Base-by-base conservation (phyloP, 148 eudicot genomes). In the Diospyros kaki region DNA sequence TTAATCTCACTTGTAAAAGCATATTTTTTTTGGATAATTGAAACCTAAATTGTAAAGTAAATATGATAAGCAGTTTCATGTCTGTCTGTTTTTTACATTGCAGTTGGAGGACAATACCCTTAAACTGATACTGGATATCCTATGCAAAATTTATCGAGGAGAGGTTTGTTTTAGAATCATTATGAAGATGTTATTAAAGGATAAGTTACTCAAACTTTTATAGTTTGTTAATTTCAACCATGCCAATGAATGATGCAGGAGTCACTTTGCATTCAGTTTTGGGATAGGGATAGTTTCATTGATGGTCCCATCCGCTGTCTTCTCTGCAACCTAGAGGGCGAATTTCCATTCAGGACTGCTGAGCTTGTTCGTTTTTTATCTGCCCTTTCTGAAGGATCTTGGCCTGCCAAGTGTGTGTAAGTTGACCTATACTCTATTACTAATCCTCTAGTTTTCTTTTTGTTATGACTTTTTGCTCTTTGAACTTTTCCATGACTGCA, bases 321-420 rank as follows among this genome's bases (percentile, higher is more conserved):
- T 80, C 96, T 95, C 48, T 91, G 81, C 79, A 92, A 81, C 83
- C 74, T 95, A 75, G 97, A 95, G 86, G 85, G 87, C 73, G 99
- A 92, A 79, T 95, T 95, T 75, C 99, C 99, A 48, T 88, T 75
- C 77, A 86, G 91, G 81, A 89, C 81, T 66, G 63, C 80, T 42
- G 96, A 92, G 76, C 81, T 95, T 81, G 76, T 88, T 63, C 82
- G 79, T 45, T 80, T 92, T 75, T 78, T 92, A 70, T 86, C 99
- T 45, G 93, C 99, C 73, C 90, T 95, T 62, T 84, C 85, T 76
- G 97, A 90, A 81, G 99, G 99, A 76, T 69, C 81, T 64, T 95
- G 99, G 99, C 97, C 99, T 75, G 92, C 99, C 1, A 94, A 95
- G 83, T 95, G 99, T 81, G 96, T 88, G 97, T 95, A 85, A 89